Base-by-base conservation (phyloP, 345 rosid species). In the Turnera subulata region DNA sequence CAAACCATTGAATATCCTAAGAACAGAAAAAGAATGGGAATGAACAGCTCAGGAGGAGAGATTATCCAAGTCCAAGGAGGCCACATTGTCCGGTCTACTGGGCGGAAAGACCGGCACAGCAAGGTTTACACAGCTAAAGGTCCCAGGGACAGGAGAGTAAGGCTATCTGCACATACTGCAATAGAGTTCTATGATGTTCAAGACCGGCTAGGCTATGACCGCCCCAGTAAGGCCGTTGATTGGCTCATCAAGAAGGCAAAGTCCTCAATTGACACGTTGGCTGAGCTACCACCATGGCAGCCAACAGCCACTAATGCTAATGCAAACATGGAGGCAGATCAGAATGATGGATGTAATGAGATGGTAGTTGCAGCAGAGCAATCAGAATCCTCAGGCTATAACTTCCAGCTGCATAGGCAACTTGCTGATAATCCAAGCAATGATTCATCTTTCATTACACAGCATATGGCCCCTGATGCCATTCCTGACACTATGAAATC, bases 191-290 rank as follows among this genome's bases (percentile, higher is more conserved):
- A 85, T 67, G 96, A 86, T 65, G 94, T 86, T 59, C 91, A 89
- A 77, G 96, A 82, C 78, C 75, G 96, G 67, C 71, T 89, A 47
- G 93, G 93, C 51, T 88, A 80, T 35, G 93, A 88, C 75, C 71
- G 93, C 35, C 96, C 96, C 21, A 85, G 96, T 67, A 89, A 85
- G 71, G 94, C 96, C 14, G 91, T 89, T 8, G 96, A 89, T 45
- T 89, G 96, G 96, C 86, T 89, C 49, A 89, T 89, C 58, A 80
- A 73, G 64, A 85, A 88, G 64, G 96, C 96, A 0, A 85, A 83
- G 63, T 52, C 88, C 1, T 73, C 92, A 29, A 88, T 88, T 20
- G 96, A 88, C 70, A 79, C 79, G 70, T 89, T 89, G 24, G 76
- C 80, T 20, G 73, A 68, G 77, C 66, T 78, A 16, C 87, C 84